Percentiles rank a stretch among this genome's conserved stretches.
phyloP scores from a whole-genome alignment of 2,329 filamentous ascomycete species.

The Colletotrichum lindemuthianum region DNA sequence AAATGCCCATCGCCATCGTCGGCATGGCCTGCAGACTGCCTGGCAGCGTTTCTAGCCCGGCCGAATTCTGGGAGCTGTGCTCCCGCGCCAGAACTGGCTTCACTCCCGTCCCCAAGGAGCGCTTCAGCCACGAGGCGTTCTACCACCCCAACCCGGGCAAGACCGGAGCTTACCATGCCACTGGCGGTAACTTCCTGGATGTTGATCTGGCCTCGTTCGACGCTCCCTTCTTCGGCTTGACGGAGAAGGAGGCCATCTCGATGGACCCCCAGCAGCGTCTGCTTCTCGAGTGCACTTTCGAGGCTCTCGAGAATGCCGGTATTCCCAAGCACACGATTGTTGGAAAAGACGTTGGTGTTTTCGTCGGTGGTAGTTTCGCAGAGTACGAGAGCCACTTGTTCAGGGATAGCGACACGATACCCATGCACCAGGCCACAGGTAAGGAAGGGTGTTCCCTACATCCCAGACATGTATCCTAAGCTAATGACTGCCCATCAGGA shows the following conservation, averaged over 20 bases:
- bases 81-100: constrained; percentile 53
- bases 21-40: constrained; percentile 60
- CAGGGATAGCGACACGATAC: constrained; percentile 56
- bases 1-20: constrained; percentile 57
- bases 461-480: neutral
- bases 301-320: constrained; percentile 64
- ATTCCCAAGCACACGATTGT: constrained; percentile 58
- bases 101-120: constrained; percentile 53
- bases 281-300: constrained; percentile 63
- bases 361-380: constrained; percentile 57
- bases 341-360: constrained; percentile 60
- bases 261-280: constrained; percentile 67
- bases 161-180: constrained; percentile 43
- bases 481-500: constrained; percentile 43
- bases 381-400: constrained; percentile 59
- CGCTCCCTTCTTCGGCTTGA: constrained; percentile 63
- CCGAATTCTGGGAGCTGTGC: constrained; percentile 57
- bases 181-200: constrained; percentile 55
- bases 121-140: constrained; percentile 56
- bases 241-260: constrained; percentile 59
- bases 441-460: constrained; percentile 39
- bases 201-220: constrained; percentile 59
- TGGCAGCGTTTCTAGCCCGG: constrained; percentile 52
- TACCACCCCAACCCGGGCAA: constrained; percentile 56
- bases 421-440: constrained; percentile 63